phyloP scores from a whole-genome alignment of 2,329 filamentous ascomycete genomes.

The Cryphonectria nitschkei region DNA sequence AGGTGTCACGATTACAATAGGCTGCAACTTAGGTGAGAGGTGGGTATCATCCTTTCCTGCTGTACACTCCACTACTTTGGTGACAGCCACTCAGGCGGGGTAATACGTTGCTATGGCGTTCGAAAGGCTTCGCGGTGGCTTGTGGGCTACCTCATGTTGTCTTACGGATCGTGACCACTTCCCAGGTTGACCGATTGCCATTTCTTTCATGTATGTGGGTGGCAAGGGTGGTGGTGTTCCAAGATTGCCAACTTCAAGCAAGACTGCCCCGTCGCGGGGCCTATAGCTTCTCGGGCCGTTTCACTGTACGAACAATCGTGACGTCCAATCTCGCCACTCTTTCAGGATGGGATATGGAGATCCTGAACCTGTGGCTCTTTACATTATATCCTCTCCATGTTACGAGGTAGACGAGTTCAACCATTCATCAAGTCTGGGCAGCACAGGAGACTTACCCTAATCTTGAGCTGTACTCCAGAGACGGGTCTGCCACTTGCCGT shows the following conservation, averaged over 20 bases:
- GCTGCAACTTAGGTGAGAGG: background rate
- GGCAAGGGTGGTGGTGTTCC: too few species aligned
- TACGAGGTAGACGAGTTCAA: too few species aligned
- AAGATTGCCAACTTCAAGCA: background rate
- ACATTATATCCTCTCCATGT: background rate
- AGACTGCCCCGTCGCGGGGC: too few species aligned
- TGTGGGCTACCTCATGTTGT: background rate
- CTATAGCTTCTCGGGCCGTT: background rate
- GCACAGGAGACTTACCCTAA: background rate
- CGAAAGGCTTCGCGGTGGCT: background rate
- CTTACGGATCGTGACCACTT: background rate
- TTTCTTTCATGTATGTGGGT: too few species aligned
- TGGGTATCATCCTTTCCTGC: background rate
- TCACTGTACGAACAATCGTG: background rate
- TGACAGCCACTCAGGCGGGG: background rate
- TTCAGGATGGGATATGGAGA: background rate
- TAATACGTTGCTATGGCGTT: background rate
- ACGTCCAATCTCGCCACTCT: background rate
- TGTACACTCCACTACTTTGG: too few species aligned
- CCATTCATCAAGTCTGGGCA: background rate
- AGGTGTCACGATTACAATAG: background rate
- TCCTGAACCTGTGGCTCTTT: background rate
- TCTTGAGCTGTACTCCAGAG: background rate
- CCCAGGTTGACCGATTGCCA: too few species aligned
- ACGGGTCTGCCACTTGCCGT: background rate